Percentiles rank a stretch among this genome's conserved stretches.
phyloP scores from a whole-genome alignment of 345 rosid species.

The Ceriops decandra region DNA sequence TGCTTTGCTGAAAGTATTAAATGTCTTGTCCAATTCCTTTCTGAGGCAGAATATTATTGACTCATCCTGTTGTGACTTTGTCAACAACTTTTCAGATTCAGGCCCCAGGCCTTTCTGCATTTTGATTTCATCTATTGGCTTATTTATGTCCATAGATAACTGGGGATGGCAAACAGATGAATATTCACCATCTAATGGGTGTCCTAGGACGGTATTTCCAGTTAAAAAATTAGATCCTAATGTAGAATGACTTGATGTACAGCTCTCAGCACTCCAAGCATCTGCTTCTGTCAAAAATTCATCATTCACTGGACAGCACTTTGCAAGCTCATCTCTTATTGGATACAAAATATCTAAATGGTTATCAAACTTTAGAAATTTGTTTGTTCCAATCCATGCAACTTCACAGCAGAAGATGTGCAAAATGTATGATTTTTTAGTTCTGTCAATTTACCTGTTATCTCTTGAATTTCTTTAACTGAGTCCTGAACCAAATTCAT shows the following conservation, averaged over 20 bases:
- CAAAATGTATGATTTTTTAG: slow-evolving; percentile 20
- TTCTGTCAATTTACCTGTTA: slow-evolving; percentile 22
- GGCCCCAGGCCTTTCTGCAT: slow-evolving; percentile 23
- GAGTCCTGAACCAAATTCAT: slow-evolving; percentile 27
- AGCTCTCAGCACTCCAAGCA: slow-evolving; percentile 47
- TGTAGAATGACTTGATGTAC: slow-evolving; percentile 27
- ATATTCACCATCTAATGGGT: slow-evolving; percentile 16
- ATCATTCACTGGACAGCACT: slow-evolving; percentile 25
- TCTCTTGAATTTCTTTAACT: slow-evolving; percentile 28
- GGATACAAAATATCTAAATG: slow-evolving; percentile 36
- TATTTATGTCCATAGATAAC: slow-evolving; percentile 10
- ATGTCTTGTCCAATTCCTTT: slow-evolving; percentile 38
- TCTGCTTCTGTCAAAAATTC: slow-evolving; percentile 40
- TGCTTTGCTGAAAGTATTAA: slow-evolving; percentile 35
- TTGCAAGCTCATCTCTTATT: slow-evolving; percentile 40
- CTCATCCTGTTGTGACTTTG: slow-evolving; percentile 14
- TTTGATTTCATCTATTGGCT: slow-evolving; percentile 18
- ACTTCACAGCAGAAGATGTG: slow-evolving; percentile 4
- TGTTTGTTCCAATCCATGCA: slow-evolving; percentile 17
- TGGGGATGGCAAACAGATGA: slow-evolving; percentile 14
- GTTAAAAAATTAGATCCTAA: slow-evolving; percentile 46
- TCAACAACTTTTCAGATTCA: slow-evolving; percentile 18
- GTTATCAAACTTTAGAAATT: slow-evolving; percentile 26
- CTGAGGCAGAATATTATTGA: slow-evolving; percentile 28
- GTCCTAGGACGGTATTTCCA: slow-evolving; percentile 30